Evolutionary conservation across 345 rosid genomes (phyloP).

Genomic region (Sonneratia alba): DNA sequence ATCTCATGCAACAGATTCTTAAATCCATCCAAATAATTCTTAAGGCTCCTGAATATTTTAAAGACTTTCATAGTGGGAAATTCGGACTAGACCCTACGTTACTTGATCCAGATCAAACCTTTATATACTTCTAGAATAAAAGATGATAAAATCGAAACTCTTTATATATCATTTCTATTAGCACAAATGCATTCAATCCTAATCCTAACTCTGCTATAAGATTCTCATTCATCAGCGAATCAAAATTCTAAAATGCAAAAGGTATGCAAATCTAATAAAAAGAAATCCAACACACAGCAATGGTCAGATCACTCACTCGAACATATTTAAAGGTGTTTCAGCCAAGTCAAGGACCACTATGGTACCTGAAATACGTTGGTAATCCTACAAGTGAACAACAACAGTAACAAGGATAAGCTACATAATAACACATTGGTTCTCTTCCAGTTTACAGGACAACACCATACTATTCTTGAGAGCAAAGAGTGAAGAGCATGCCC

Average conservation of each 20-base stretch:
- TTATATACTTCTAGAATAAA: neutral
- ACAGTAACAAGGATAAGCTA: no score
- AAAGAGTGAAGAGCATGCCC: constrained; percentile 94
- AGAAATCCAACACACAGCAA: neutral
- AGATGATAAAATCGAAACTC: neutral
- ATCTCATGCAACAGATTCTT: neutral
- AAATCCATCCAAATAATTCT: neutral
- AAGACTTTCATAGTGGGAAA: neutral
- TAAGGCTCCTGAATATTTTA: no score
- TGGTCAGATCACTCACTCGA: constrained; percentile 57
- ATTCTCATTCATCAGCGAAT: neutral
- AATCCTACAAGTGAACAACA: no score
- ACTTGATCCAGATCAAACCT: no score
- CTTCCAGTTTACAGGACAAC: no score
- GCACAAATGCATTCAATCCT: neutral
- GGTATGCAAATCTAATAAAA: neutral
- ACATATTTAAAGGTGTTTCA: constrained; percentile 84
- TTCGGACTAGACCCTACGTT: neutral
- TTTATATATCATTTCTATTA: neutral
- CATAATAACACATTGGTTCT: no score
- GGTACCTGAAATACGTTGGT: constrained; percentile 50
- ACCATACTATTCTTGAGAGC: constrained; percentile 29
- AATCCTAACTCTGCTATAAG: neutral
- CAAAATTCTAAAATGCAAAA: neutral
- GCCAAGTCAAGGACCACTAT: constrained; percentile 89